Percentiles rank a stretch among this genome's conserved stretches.
Conservation (phyloP, 2,329 filamentous ascomycete genomes). For the Ophiosphaerella narmari region DNA sequence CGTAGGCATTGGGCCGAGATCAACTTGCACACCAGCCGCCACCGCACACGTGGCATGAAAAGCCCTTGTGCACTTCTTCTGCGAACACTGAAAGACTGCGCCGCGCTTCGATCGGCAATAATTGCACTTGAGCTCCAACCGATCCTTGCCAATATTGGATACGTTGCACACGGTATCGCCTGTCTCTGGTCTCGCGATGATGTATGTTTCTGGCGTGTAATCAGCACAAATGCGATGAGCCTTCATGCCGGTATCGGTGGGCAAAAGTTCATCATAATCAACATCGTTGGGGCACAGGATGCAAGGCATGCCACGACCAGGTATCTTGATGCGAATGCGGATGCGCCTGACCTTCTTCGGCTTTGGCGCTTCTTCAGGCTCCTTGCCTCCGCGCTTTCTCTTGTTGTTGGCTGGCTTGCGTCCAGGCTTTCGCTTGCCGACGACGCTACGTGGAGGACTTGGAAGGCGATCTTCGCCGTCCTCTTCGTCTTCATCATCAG, state of each 20-base stretch:
- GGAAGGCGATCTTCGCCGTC: constrained; percentile 67
- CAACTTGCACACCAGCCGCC: constrained; percentile 87
- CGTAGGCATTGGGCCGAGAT: constrained; percentile 82
- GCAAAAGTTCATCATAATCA: constrained; percentile 77
- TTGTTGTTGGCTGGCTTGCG: constrained; percentile 71
- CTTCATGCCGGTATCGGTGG: constrained; percentile 84
- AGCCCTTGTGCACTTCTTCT: constrained; percentile 88
- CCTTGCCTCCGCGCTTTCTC: constrained; percentile 53
- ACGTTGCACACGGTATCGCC: constrained; percentile 76
- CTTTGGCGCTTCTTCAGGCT: constrained; percentile 51
- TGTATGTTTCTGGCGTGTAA: constrained; percentile 90
- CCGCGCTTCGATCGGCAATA: constrained; percentile 93
- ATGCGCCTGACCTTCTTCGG: constrained; percentile 75
- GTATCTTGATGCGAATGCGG: constrained; percentile 72
- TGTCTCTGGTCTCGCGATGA: constrained; percentile 66
- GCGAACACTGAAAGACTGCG: constrained; percentile 96
- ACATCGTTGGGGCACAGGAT: constrained; percentile 91
- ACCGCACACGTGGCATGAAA: constrained; percentile 96
- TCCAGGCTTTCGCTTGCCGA: constrained; percentile 69
- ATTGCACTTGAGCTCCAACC: constrained; percentile 89
- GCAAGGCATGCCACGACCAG: constrained; percentile 79
- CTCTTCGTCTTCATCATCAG: constrained; percentile 67
- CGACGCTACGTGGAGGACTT: constrained; percentile 77
- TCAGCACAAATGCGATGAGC: constrained; percentile 88
- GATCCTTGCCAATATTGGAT: constrained; percentile 80